Evolutionary conservation across 2,329 filamentous ascomycete species (phyloP).

Genomic region (Paramyrothecium sp.): DNA sequence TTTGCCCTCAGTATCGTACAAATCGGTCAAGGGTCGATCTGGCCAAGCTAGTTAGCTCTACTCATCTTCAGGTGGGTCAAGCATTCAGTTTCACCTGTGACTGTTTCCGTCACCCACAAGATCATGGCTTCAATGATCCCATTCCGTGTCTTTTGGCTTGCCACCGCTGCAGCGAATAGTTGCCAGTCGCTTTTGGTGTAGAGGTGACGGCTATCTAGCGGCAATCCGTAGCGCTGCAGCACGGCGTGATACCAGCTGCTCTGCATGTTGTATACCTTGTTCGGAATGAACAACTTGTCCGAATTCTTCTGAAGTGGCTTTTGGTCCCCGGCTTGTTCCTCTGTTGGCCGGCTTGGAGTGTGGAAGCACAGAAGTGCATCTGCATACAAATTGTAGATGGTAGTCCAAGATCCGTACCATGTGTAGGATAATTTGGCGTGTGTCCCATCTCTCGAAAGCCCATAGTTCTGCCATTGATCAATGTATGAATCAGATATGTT

Average conservation of each 20-base stretch:
- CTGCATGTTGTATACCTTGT: conserved; percentile 74
- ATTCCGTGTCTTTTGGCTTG: conserved; percentile 63
- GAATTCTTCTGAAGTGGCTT: conserved; percentile 19
- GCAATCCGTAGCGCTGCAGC: conserved; percentile 78
- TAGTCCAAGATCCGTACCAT: conserved; percentile 82
- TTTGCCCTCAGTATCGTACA: conserved; percentile 77
- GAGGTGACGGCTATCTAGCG: conserved; percentile 77
- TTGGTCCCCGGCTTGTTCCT: conserved; percentile 5
- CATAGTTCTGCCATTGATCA: conserved; percentile 68
- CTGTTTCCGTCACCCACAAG: conserved; percentile 80
- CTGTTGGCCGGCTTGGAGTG: background rate
- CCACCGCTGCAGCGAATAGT: conserved; percentile 81
- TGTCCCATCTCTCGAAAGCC: conserved; percentile 66
- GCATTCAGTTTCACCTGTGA: conserved; percentile 44
- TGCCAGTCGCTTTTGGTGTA: conserved; percentile 93
- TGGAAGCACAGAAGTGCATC: conserved; percentile 80
- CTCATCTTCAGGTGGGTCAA: background rate
- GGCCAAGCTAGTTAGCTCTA: conserved; percentile 3
- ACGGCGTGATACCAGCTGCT: conserved; percentile 79
- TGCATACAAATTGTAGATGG: conserved; percentile 75
- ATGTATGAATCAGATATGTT: conserved; percentile 66
- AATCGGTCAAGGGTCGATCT: conserved; percentile 75
- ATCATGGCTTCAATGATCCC: conserved; percentile 75
- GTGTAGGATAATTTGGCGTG: conserved; percentile 78
- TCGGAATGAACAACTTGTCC: conserved; percentile 61